phyloP scores from a whole-genome alignment of 108 stramenopile genomes.

The Bacterosira constricta region DNA sequence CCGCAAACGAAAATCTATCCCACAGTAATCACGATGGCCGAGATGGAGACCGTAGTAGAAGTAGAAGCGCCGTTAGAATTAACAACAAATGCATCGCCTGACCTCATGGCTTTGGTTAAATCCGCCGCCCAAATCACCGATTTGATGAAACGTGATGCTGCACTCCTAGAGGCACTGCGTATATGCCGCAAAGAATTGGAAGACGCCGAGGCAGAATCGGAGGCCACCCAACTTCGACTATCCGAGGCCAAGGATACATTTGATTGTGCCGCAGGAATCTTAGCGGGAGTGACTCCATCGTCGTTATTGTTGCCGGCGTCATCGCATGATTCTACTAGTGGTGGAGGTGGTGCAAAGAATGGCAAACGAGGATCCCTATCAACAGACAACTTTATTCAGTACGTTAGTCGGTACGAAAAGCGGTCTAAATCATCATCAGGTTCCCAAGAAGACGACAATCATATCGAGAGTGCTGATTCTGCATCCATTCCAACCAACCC shows the following conservation, averaged over 20 bases:
- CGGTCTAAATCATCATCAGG: neutral
- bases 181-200: slow-evolving; percentile 25
- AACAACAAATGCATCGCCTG: neutral
- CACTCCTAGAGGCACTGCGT: slow-evolving; percentile 22
- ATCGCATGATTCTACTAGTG: neutral
- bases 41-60: neutral
- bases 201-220: slow-evolving; percentile 1
- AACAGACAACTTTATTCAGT: neutral
- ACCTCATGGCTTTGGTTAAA: slow-evolving; percentile 14
- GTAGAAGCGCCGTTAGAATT: neutral
- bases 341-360: neutral
- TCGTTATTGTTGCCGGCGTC: neutral
- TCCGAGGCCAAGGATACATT: slow-evolving; percentile 10
- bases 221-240: slow-evolving; percentile 4
- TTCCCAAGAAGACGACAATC: neutral
- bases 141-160: slow-evolving; percentile 9
- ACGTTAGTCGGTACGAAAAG: too few relatives aligned
- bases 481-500: slow-evolving; percentile 23
- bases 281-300: slow-evolving; percentile 17
- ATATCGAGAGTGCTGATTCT: neutral
- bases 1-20: neutral
- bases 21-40: neutral
- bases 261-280: neutral
- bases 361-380: neutral
- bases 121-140: slow-evolving; percentile 21